Conservation (phyloP, 1,139 yeast genomes). For the Suhomyces anneliseae region DNA sequence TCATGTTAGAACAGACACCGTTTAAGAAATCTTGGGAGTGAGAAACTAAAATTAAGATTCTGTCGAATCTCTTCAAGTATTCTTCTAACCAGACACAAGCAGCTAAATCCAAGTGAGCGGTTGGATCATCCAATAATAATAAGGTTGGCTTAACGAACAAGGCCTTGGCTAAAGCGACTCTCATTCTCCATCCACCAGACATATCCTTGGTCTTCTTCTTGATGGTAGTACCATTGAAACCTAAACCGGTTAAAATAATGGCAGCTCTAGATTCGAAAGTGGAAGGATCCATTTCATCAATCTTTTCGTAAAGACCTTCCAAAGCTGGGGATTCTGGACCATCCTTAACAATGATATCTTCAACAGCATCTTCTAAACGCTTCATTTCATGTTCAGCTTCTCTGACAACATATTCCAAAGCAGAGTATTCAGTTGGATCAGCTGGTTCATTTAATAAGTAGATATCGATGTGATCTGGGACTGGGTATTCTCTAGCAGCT, state of each 20-base stretch:
- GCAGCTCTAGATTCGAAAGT: constrained; percentile 98
- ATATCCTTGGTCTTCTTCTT: constrained; percentile 93
- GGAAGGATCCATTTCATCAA: constrained; percentile 92
- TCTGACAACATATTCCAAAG: constrained; percentile 93
- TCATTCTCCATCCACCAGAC: constrained; percentile 99
- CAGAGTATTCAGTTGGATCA: constrained; percentile 86
- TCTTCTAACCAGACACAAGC: constrained; percentile 99
- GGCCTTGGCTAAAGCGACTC: constrained; percentile 86
- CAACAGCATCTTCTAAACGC: constrained; percentile 88
- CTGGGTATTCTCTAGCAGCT: constrained; percentile 95
- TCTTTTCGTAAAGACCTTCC: constrained; percentile 90
- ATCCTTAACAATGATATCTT: constrained; percentile 81
- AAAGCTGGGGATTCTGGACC: constrained; percentile 91
- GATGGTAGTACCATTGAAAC: constrained; percentile 79
- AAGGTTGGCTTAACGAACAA: constrained; percentile 86
- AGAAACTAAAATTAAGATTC: constrained; percentile 90
- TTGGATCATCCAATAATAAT: constrained; percentile 91
- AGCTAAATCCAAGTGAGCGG: constrained; percentile 98
- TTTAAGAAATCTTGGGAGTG: constrained; percentile 99
- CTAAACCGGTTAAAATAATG: constrained; percentile 92
- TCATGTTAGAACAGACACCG: constrained; percentile 97
- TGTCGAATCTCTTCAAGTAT: constrained; percentile 90
- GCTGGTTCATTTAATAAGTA: constrained; percentile 97
- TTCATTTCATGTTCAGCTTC: constrained; percentile 94
- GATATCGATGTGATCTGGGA: constrained; percentile 88